Evolutionary conservation across 345 rosid genomes (phyloP).

Genomic region (Eucalyptus microcorys): DNA sequence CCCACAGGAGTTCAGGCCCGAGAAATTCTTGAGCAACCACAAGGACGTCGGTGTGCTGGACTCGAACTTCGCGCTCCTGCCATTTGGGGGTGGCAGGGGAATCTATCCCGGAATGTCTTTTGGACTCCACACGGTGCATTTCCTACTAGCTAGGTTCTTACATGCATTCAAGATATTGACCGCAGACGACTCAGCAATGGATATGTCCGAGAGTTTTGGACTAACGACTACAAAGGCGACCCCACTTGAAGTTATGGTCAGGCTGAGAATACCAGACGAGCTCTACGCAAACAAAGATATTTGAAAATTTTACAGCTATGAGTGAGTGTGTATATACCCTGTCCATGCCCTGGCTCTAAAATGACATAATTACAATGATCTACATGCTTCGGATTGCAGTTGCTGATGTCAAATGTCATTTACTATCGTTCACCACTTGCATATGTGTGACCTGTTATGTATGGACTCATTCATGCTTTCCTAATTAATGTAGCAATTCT

Average conservation of each 20-base stretch:
- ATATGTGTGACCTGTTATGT: not conserved
- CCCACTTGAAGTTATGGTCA: constrained; percentile 4
- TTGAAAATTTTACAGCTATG: too few relatives aligned
- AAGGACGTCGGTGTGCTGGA: constrained; percentile 12
- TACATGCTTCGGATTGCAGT: not conserved
- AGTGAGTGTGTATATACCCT: not conserved
- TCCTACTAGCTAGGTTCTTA: constrained; percentile 5
- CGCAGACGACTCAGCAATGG: not conserved
- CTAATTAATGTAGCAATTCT: not conserved
- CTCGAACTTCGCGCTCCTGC: constrained; percentile 12
- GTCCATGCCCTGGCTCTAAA: not conserved
- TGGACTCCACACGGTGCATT: constrained; percentile 3
- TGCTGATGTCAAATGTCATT: not conserved
- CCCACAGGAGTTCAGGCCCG: constrained; percentile 18
- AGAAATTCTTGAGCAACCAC: constrained; percentile 16
- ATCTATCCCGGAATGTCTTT: constrained; percentile 10
- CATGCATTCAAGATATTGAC: constrained; percentile 15
- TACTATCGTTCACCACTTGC: not conserved
- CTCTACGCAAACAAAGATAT: not conserved
- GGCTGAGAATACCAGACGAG: not conserved
- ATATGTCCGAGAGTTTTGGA: constrained; percentile 5
- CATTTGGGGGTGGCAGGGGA: constrained; percentile 26
- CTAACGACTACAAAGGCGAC: not conserved
- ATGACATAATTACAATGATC: not conserved
- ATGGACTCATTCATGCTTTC: not conserved